Evolutionary conservation across 2,329 filamentous ascomycete species (phyloP).

Genomic region (Lasiodiplodia gonubiensis): DNA sequence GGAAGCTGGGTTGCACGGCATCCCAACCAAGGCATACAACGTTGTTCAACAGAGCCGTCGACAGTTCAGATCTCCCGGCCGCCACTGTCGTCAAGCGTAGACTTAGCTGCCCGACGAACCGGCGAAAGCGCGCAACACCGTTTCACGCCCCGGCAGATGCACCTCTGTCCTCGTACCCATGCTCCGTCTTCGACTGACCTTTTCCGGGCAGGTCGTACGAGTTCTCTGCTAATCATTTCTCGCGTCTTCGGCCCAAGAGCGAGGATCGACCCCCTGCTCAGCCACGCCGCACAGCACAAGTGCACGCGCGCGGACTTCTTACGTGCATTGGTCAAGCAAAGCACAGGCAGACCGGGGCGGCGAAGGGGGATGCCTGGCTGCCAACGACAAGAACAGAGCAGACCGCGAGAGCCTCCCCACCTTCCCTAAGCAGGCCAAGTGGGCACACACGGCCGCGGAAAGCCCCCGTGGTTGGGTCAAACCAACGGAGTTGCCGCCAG

Average conservation of each 20-base stretch:
- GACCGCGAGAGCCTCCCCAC: conserved; percentile 10
- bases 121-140: conserved; percentile 12
- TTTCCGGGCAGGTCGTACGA: conserved; percentile 25
- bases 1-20: conserved; percentile 14
- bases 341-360: background rate
- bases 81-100: conserved; percentile 23
- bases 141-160: conserved; percentile 15
- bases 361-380: conserved; percentile 1
- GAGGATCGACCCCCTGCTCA: conserved; percentile 23
- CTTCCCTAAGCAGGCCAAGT: conserved; percentile 16
- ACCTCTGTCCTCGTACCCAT: background rate
- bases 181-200: background rate
- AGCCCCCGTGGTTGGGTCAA: background rate
- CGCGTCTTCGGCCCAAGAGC: conserved; percentile 9
- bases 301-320: conserved; percentile 20
- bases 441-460: conserved; percentile 1
- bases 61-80: conserved; percentile 22
- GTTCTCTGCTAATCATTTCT: conserved; percentile 13
- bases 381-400: background rate
- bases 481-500: conserved; percentile 11
- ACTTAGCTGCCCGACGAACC: background rate
- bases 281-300: conserved; percentile 23
- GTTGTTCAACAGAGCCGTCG: conserved; percentile 15
- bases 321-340: conserved; percentile 1
- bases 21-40: conserved; percentile 13